Conservation (phyloP, 495 filamentous ascomycete species). For the Penicillium steckii region DNA sequence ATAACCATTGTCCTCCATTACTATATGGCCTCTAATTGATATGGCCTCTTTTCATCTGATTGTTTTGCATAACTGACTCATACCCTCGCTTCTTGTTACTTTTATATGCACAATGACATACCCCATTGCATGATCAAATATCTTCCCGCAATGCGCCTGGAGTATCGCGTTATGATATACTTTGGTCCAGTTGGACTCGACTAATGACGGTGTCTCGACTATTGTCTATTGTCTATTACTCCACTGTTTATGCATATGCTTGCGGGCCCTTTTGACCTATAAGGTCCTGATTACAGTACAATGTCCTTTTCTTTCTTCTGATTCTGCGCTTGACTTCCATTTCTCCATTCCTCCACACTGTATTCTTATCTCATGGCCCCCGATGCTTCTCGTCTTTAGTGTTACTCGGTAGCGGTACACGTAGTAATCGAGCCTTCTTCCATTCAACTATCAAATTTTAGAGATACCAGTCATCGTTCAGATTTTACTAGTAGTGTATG, state of each 20-base stretch:
- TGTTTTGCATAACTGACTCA: not conserved
- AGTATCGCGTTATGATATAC: too few species aligned
- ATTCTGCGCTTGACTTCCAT: not conserved
- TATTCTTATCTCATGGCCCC: conserved; percentile 13
- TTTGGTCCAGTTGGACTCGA: too few species aligned
- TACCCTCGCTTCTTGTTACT: not conserved
- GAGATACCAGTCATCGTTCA: too few species aligned
- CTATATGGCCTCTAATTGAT: not conserved
- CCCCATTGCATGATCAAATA: not conserved
- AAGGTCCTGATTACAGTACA: not conserved
- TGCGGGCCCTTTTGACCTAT: not conserved
- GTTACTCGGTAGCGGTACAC: conserved; percentile 8
- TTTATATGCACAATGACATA: not conserved
- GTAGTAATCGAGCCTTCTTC: conserved; percentile 15
- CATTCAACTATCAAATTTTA: too few species aligned
- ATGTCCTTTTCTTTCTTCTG: not conserved
- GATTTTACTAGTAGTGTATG: too few species aligned
- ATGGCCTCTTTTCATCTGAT: not conserved
- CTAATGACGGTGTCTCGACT: conserved; percentile 8
- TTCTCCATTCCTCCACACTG: too few species aligned
- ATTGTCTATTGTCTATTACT: conserved; percentile 15
- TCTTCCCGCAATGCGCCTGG: too few species aligned
- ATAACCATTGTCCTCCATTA: not conserved
- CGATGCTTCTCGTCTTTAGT: conserved; percentile 5
- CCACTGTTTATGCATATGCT: conserved; percentile 6